A percentile compares a stretch with the other conserved stretches of the same genome.
phyloP scores from a whole-genome alignment of 2,329 filamentous ascomycete genomes.

The Leptodontidium sp. region DNA sequence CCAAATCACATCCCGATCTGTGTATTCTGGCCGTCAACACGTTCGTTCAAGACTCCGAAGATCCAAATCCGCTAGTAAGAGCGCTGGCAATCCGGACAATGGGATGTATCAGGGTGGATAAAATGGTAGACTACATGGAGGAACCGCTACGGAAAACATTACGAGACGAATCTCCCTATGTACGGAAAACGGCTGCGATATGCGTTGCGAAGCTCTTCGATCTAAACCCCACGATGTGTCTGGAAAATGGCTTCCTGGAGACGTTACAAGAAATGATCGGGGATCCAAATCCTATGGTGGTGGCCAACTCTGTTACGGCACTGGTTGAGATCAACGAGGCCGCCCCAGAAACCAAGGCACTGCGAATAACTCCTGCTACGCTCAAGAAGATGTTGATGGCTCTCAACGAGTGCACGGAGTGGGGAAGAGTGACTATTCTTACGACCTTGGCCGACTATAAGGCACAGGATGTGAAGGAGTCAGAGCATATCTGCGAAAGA shows the following conservation, averaged over 20 bases:
- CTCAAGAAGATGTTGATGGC: constrained; percentile 97
- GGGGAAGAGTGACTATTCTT: constrained; percentile 94
- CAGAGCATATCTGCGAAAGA: constrained; percentile 97
- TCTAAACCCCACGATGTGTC: constrained; percentile 87
- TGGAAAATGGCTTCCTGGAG: constrained; percentile 97
- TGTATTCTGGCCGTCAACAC: constrained; percentile 99
- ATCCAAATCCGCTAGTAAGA: constrained; percentile 94
- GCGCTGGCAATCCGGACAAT: constrained; percentile 96
- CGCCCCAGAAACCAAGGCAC: constrained; percentile 87
- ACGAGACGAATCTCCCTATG: constrained; percentile 96
- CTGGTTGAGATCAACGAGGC: constrained; percentile 90
- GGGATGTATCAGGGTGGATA: constrained; percentile 97
- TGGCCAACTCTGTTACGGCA: constrained; percentile 95
- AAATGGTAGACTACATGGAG: constrained; percentile 99
- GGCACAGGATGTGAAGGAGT: constrained; percentile 88
- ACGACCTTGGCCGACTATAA: constrained; percentile 89
- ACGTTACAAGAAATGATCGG: constrained; percentile 94
- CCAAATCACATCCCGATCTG: constrained; percentile 97
- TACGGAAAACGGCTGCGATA: constrained; percentile 96
- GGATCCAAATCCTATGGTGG: constrained; percentile 98
- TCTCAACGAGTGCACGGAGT: constrained; percentile 97
- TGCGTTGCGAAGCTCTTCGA: constrained; percentile 99
- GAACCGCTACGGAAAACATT: constrained; percentile 95
- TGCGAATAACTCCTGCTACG: constrained; percentile 81
- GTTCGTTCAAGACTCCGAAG: constrained; percentile 98